phyloP scores from a whole-genome alignment of 2,329 filamentous ascomycete genomes.

The Cytospora mali region DNA sequence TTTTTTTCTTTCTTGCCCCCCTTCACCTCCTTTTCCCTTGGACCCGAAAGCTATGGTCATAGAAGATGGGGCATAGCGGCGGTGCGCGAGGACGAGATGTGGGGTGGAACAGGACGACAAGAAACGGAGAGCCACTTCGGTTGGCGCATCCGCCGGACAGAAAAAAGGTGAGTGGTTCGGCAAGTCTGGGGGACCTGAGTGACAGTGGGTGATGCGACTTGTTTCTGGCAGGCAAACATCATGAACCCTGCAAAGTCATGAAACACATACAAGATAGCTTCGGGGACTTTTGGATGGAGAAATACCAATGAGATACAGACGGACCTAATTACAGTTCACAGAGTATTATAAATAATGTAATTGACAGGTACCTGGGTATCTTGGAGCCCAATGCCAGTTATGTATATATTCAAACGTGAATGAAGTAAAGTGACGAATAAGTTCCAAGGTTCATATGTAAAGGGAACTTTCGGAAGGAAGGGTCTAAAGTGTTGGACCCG shows the following conservation, averaged over 20 bases:
- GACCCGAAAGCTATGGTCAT: conserved; percentile 11
- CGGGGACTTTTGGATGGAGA: background rate
- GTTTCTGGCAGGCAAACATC: conserved; percentile 9
- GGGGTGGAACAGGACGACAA: conserved; percentile 17
- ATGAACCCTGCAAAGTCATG: background rate
- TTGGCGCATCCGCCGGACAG: conserved; percentile 21
- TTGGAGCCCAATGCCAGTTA: conserved; percentile 16
- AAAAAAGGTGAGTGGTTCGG: conserved; percentile 16
- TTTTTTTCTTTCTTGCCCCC: too few relatives aligned
- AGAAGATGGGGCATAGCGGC: conserved; percentile 15
- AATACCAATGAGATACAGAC: background rate
- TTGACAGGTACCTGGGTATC: background rate
- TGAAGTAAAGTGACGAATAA: too few relatives aligned
- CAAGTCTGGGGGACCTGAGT: conserved; percentile 8
- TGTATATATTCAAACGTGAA: too few relatives aligned
- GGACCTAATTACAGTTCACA: background rate
- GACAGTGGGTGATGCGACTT: conserved; percentile 4
- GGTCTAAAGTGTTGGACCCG: background rate
- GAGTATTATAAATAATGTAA: too few relatives aligned
- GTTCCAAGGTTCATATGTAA: too few relatives aligned
- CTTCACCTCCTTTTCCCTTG: conserved; percentile 20
- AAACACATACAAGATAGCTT: background rate
- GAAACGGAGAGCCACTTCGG: conserved; percentile 20
- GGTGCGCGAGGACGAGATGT: conserved; percentile 22
- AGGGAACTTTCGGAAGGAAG: too few relatives aligned